Evolutionary conservation across 192 early-diverging fungal species (phyloP), one percentile per base, ranked within the genome.

Genomic region (Entomortierella lignicola): DNA sequence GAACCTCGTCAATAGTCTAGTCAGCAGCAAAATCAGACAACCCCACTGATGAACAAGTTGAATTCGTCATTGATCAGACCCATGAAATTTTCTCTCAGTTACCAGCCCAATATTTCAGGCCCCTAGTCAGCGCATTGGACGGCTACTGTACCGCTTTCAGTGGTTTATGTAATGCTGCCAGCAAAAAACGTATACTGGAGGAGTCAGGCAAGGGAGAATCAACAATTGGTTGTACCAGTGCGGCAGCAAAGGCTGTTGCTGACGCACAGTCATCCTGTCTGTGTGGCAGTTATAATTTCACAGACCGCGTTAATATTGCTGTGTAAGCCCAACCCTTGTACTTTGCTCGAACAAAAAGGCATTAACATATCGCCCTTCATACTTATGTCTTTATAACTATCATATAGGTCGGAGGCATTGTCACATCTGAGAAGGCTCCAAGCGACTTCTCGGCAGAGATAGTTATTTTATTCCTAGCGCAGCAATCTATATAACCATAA

Each of bases 261-360:
- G 23, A 31, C 4, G 70, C 55, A 1, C 26, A 32, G 2, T 60
- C 61, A 10, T 18, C 61, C 18, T 72, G 70, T 25, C 61, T 41
- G 11, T 72, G 70, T 32, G 60, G n/a, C 0, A 42, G 53, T 18
- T 39, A 17, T 29, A 61, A 72, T 20, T 26, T 72, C 30, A 65
- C 70, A 26, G 61, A 63, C 17, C 70, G 70, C 17, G 62, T 72
- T 55, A 72, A 72, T 55, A 64, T 72, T 59, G 70, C 70, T 1
- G 31, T 72, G 61, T 72, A 64, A 51, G 55, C 39, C 13, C 39
- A 42, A 13, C 8, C 13, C 13, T 13, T 42, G 13, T 42, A 6
- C 13, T 42, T 42, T 42, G 6, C 13, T 42, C 6, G 39, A 10
- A 13, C 6, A 10, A 10, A 10, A 6, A 10, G 39, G 8, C 13